phyloP scores from a whole-genome alignment of 768 basidiomycete genomes.

The Paxillus ammoniavirescens region DNA sequence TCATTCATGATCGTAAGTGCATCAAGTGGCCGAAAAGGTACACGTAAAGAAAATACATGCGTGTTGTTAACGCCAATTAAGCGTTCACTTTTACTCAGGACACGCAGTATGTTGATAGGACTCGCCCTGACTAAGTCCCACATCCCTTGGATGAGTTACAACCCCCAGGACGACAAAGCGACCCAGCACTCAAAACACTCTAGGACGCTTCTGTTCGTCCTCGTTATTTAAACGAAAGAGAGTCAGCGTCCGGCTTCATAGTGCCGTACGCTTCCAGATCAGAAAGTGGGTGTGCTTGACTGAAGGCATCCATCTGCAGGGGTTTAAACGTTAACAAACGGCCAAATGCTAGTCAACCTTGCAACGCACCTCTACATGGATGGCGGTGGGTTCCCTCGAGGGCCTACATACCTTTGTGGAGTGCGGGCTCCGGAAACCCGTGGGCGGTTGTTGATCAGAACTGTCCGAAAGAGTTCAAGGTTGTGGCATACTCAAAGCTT shows the following conservation, averaged over 20 bases:
- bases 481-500: not conserved
- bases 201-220: slow-evolving; percentile 16
- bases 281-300: slow-evolving; percentile 21
- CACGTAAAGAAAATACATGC: no score
- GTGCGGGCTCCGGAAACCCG: slow-evolving; percentile 12
- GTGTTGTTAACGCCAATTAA: no score
- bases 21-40: no score
- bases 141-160: not conserved
- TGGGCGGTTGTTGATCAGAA: slow-evolving; percentile 20
- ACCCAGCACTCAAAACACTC: slow-evolving; percentile 9
- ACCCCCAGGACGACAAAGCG: no score
- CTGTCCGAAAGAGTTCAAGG: slow-evolving; percentile 6
- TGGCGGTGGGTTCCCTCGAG: slow-evolving; percentile 16
- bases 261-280: slow-evolving; percentile 18
- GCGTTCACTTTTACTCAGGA: no score
- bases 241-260: slow-evolving; percentile 20
- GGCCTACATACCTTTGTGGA: slow-evolving; percentile 13
- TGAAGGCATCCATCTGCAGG: slow-evolving; percentile 29
- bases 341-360: not conserved
- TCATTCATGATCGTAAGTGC: no score
- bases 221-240: slow-evolving; percentile 20
- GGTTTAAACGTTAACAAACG: not conserved
- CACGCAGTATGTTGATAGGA: no score
- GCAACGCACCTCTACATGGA: slow-evolving; percentile 34
- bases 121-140: no score